Base-by-base conservation (phyloP, 257 asterid species). In the Sherardia arvensis region DNA sequence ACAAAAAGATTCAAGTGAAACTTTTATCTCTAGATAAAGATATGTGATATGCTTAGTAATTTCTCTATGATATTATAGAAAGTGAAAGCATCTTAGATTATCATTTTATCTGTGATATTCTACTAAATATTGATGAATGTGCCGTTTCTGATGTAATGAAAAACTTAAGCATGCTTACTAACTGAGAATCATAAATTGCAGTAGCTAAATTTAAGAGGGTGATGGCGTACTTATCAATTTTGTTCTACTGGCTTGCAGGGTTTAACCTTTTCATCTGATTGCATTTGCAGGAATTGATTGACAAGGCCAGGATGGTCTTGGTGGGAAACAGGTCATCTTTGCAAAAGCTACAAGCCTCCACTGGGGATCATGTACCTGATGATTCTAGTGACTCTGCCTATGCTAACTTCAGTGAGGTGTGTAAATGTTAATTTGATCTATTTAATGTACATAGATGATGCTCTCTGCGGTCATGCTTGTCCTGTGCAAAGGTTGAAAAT, bases 241-340 rank as follows among this genome's bases (percentile, higher is more conserved):
- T 32, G 38, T 60, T 59, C 32, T 62, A 43, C 36, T 49, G 8
- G 53, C 49, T 47, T 57, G n/a, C 30, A 61, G 33, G 63, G 29
- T 66, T 8, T 5, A 22, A 56, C 48, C 2, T 0, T 43, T 40
- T 8, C 40, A 43, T 11, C 25, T 58, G 38, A 22, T 28, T 29
- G 20, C 10, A 61, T 68, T 30, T 76, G 83, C 82, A 92, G 98
- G 97, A 88, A 74, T 78, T 92, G 72, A 87, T 92, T 66, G 98
- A 92, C 82, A 82, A 85, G 79, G 94, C 95, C 55, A 84, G 84
- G 78, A 80, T 80, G 56, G 75, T 83, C 68, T 77, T 92, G 74
- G 95, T 89, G 2, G 95, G 95, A 56, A 92, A 89, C 81, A 84
- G 95, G 70, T 75, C 87, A 62, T 55, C 58, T 71, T 63, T 92